A percentile compares a stretch with the other conserved stretches of the same genome.
These are phyloP conservation scores for Mortierella claussenii DNA, from an alignment of 192 early-diverging fungal species.

Conservation along the genomic window DNA sequence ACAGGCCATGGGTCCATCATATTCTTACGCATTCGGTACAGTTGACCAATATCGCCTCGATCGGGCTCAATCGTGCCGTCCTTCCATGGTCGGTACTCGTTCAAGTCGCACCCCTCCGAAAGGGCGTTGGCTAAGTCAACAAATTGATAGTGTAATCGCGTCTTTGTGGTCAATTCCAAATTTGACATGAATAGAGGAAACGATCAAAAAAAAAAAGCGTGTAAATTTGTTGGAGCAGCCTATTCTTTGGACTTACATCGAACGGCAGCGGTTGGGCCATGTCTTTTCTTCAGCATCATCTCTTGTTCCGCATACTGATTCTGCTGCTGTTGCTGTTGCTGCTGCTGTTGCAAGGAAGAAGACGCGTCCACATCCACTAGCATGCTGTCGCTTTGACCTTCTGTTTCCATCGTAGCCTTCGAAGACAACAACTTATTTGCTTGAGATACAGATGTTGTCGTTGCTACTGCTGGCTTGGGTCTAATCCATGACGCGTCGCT, in stretches of 20 bases:
- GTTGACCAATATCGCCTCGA: slow-evolving; percentile 11
- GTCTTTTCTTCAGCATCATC: slow-evolving; percentile 10
- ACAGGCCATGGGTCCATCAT: slow-evolving; percentile 40
- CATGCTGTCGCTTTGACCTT: no score
- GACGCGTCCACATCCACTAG: no score
- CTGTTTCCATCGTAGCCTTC: no score
- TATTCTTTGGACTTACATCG: slow-evolving; percentile 19
- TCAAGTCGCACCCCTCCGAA: slow-evolving; percentile 39
- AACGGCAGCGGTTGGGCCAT: slow-evolving; percentile 9
- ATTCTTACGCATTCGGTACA: slow-evolving; percentile 17
- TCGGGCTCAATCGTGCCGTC: slow-evolving; percentile 34
- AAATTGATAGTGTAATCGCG: no score
- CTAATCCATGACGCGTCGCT: background rate
- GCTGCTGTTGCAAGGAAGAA: background rate
- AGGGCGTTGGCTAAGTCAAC: slow-evolving; percentile 29
- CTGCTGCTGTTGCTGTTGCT: background rate
- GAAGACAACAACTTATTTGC: no score
- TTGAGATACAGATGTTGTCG: no score
- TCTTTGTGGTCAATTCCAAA: background rate
- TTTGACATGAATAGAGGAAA: background rate
- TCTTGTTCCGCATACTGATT: slow-evolving; percentile 7
- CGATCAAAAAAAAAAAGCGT: background rate
- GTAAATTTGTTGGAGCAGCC: no score
- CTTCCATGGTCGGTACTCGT: slow-evolving; percentile 41
- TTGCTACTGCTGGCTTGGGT: no score